Conservation (phyloP, 768 basidiomycete genomes). For the Mycena sanguinolenta region DNA sequence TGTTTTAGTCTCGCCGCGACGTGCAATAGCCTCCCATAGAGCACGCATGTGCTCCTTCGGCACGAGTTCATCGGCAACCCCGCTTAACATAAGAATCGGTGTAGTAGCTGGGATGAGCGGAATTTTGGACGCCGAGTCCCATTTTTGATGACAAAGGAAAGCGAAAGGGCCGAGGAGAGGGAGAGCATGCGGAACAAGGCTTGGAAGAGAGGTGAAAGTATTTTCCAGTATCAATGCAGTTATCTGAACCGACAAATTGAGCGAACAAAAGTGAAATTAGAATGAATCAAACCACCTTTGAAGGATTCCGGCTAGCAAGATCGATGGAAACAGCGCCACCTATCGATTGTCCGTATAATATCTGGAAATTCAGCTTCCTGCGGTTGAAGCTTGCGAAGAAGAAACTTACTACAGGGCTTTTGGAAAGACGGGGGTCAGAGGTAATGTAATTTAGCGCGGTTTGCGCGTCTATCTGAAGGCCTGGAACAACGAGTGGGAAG, state of each 20-base stretch:
- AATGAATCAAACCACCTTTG: constrained; percentile 58
- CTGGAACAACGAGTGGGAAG: constrained; percentile 50
- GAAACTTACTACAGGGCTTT: constrained; percentile 74
- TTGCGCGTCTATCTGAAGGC: constrained; percentile 88
- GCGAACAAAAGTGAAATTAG: constrained; percentile 1
- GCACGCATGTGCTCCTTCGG: constrained; percentile 82
- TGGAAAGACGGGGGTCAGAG: constrained; percentile 71
- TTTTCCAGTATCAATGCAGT: constrained; percentile 90
- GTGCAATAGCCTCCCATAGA: constrained; percentile 74
- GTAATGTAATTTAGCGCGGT: constrained; percentile 82
- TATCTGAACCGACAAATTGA: constrained; percentile 60
- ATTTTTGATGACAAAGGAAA: constrained; percentile 88
- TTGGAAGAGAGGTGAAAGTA: constrained; percentile 89
- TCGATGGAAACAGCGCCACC: constrained; percentile 95
- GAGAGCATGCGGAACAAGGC: constrained; percentile 84
- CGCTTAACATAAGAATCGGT: constrained; percentile 89
- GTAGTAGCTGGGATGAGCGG: constrained; percentile 70
- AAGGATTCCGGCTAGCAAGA: constrained; percentile 83
- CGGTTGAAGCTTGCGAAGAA: background rate
- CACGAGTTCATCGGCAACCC: constrained; percentile 78
- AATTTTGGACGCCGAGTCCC: constrained; percentile 83
- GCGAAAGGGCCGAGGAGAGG: constrained; percentile 81
- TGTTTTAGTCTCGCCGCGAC: constrained; percentile 62
- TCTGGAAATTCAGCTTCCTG: constrained; percentile 49
- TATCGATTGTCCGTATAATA: constrained; percentile 88